phyloP scores from a whole-genome alignment of 2,329 filamentous ascomycete genomes.

The Aspergillus oerlinghausenensis region DNA sequence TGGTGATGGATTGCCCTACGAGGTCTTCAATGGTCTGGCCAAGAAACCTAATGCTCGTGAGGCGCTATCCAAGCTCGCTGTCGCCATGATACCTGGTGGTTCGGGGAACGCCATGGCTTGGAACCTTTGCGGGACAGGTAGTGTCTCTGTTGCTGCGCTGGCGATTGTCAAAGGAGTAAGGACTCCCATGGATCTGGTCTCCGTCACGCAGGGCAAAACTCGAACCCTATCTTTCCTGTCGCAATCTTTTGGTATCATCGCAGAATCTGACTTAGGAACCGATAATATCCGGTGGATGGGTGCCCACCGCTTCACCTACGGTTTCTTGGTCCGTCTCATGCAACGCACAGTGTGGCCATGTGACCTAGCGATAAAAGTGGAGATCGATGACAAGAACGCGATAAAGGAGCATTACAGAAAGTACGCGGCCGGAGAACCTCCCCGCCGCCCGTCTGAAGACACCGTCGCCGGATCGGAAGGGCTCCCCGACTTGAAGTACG shows the following conservation, averaged over 20 bases:
- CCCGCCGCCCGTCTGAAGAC: conserved; percentile 22
- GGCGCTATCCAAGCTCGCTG: conserved; percentile 71
- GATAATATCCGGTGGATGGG: conserved; percentile 95
- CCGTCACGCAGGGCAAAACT: conserved; percentile 73
- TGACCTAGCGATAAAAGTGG: conserved; percentile 80
- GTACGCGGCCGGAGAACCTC: conserved; percentile 35
- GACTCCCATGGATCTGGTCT: conserved; percentile 81
- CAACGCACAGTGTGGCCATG: conserved; percentile 78
- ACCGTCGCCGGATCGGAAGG: conserved; percentile 46
- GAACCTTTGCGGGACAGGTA: conserved; percentile 79
- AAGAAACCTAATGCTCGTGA: conserved; percentile 68
- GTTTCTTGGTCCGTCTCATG: conserved; percentile 72
- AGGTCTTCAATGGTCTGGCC: conserved; percentile 90
- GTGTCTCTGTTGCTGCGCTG: conserved; percentile 70
- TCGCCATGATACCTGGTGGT: conserved; percentile 85
- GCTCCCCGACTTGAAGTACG: conserved; percentile 71
- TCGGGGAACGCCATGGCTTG: conserved; percentile 91
- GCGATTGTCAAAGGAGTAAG: conserved; percentile 80
- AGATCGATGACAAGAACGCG: conserved; percentile 67
- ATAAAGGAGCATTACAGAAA: conserved; percentile 69
- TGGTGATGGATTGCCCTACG: conserved; percentile 85
- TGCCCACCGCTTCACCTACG: conserved; percentile 74
- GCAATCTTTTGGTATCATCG: conserved; percentile 83
- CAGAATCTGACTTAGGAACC: conserved; percentile 83
- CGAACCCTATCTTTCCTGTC: conserved; percentile 84